These are phyloP conservation scores for Lepiota venenata DNA, from an alignment of 768 basidiomycete genomes.

Conservation along the genomic window DNA sequence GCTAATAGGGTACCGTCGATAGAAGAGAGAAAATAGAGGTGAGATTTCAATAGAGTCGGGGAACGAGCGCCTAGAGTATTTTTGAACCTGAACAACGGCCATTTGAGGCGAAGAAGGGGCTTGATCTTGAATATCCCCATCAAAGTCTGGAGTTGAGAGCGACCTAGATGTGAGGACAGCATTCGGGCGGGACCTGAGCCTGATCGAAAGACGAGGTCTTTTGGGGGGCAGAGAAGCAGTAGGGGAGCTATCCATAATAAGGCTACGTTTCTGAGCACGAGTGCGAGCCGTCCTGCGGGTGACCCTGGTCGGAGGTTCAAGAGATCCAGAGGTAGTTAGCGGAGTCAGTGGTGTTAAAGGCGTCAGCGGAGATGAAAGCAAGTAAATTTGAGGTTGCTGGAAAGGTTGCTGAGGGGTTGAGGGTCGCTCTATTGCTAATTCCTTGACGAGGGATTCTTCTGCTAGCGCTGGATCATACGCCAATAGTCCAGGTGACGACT, in stretches of 20 bases:
- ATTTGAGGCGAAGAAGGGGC: neutral
- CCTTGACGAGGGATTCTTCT: neutral
- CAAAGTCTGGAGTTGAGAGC: neutral
- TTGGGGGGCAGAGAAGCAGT: neutral
- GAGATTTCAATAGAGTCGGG: slow-evolving; percentile 45
- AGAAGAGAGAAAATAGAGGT: slow-evolving; percentile 55
- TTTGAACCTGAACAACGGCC: neutral
- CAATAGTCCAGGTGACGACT: neutral
- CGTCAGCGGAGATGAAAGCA: slow-evolving; percentile 10
- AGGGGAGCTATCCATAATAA: neutral
- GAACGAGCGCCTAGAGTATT: slow-evolving; percentile 44
- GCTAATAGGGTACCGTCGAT: slow-evolving; percentile 67
- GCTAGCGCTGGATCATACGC: neutral
- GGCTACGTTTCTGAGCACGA: slow-evolving; percentile 2
- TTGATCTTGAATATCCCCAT: no score
- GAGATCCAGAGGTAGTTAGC: slow-evolving; percentile 11
- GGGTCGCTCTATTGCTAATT: neutral
- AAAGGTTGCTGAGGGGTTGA: neutral
- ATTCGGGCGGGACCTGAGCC: neutral
- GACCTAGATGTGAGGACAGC: neutral
- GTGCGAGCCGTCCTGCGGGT: slow-evolving; percentile 2
- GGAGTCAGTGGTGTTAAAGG: slow-evolving; percentile 6
- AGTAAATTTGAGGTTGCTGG: neutral
- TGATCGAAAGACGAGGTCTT: slow-evolving; percentile 1
- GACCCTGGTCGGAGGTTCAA: neutral